Percentiles rank a stretch among this genome's conserved stretches.
Evolutionary conservation across 345 rosid genomes (phyloP).

Genomic region (Populus euphratica): DNA sequence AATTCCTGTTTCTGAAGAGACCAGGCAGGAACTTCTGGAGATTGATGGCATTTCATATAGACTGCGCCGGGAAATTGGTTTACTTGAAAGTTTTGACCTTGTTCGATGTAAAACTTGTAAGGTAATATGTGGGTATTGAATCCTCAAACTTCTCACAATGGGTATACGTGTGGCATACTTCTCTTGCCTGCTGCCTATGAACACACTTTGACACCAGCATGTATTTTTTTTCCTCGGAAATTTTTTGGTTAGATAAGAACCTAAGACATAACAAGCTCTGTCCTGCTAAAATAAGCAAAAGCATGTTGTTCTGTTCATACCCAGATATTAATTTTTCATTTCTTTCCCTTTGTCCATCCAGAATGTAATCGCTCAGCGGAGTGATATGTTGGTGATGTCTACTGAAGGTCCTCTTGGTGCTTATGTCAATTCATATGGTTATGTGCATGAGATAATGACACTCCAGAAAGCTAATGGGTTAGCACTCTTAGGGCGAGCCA

Average conservation of each 20-base stretch:
- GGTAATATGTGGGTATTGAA: slow-evolving; percentile 37
- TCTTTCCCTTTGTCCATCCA: slow-evolving; percentile 24
- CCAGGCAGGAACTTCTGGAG: slow-evolving; percentile 93
- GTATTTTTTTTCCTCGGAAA: not conserved
- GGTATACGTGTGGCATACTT: not conserved
- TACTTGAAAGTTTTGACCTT: slow-evolving; percentile 67
- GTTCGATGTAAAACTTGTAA: slow-evolving; percentile 74
- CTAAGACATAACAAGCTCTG: not conserved
- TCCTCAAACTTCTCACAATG: not conserved
- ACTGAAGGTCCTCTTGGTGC: slow-evolving; percentile 97
- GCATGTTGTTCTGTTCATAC: not conserved
- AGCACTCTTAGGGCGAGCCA: slow-evolving; percentile 45
- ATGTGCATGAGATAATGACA: slow-evolving; percentile 82
- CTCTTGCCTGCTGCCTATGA: not conserved
- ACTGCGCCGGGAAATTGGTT: slow-evolving; percentile 77
- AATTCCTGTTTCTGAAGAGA: slow-evolving; percentile 79
- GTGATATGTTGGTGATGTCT: slow-evolving; percentile 97
- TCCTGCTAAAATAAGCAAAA: not conserved
- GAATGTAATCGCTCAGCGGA: slow-evolving; percentile 77
- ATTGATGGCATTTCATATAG: slow-evolving; percentile 82
- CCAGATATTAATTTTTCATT: not conserved
- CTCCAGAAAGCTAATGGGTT: slow-evolving; percentile 63
- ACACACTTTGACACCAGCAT: not conserved
- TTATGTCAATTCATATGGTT: slow-evolving; percentile 71
- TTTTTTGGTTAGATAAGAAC: not conserved